These are phyloP conservation scores for Pichia rugopelliculosa DNA, from an alignment of 805 yeast genomes.

Conservation along the genomic window DNA sequence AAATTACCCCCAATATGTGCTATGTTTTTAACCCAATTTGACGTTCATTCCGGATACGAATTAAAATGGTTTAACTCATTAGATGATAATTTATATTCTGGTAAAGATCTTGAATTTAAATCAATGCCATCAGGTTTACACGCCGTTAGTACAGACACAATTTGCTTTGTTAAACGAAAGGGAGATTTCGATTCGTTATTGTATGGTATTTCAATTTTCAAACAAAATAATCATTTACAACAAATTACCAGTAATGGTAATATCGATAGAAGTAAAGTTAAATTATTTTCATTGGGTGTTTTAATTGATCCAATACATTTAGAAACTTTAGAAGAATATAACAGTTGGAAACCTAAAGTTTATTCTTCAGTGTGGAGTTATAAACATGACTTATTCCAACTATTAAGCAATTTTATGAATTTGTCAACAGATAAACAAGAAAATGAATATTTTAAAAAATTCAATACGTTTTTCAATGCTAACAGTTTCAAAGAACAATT, in stretches of 20 bases:
- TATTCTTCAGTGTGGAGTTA: conserved; percentile 40
- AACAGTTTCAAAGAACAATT: conserved; percentile 4
- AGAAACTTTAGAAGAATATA: conserved; percentile 5
- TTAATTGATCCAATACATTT: conserved; percentile 38
- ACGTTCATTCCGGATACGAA: conserved; percentile 43
- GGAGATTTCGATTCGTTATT: conserved; percentile 18
- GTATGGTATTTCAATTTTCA: conserved; percentile 48
- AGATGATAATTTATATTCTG: conserved; percentile 20
- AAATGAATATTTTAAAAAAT: conserved; percentile 4
- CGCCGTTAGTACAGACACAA: conserved; percentile 40
- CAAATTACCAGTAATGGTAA: conserved; percentile 13
- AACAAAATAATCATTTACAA: conserved; percentile 30
- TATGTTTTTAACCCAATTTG: conserved; percentile 44
- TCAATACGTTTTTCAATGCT: not conserved
- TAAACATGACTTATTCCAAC: conserved; percentile 27
- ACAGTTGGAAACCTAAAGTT: conserved; percentile 35
- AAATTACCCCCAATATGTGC: conserved; percentile 31
- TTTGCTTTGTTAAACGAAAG: conserved; percentile 39
- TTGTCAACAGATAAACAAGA: conserved; percentile 16
- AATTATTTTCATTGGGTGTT: conserved; percentile 60
- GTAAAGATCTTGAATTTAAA: conserved; percentile 50
- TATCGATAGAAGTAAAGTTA: conserved; percentile 37
- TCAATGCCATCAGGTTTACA: conserved; percentile 68
- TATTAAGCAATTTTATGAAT: conserved; percentile 26
- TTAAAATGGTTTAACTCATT: conserved; percentile 35